These are phyloP conservation scores for Cenchrus fungigraminus DNA, from an alignment of 176 grass and related monocot species.

Conservation along the genomic window DNA sequence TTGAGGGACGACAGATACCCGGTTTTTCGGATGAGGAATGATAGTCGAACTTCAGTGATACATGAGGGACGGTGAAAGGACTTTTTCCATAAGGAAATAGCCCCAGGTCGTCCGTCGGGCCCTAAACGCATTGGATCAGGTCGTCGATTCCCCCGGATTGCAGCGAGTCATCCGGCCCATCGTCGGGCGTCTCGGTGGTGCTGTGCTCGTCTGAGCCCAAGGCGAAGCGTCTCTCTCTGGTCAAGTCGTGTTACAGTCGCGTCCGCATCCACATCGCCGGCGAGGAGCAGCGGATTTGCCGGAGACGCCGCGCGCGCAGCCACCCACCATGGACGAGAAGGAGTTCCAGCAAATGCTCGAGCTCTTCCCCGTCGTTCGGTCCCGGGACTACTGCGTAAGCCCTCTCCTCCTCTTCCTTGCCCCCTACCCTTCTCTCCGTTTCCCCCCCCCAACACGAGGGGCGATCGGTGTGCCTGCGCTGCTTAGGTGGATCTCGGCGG, in stretches of 20 bases:
- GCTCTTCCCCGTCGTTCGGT: conserved; percentile 84
- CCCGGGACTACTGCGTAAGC: conserved; percentile 79
- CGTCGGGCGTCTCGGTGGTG: neutral
- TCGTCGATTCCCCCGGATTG: neutral
- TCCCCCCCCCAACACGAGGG: neutral
- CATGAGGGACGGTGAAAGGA: too few relatives aligned
- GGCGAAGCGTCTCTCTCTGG: neutral
- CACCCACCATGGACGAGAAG: conserved; percentile 70
- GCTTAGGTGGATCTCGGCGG: neutral
- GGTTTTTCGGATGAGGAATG: too few relatives aligned
- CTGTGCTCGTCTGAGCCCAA: neutral
- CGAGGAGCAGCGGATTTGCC: neutral
- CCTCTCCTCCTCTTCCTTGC: neutral
- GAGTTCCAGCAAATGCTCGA: conserved; percentile 87
- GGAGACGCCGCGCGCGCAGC: neutral
- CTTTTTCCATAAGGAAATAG: too few relatives aligned
- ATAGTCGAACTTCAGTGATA: too few relatives aligned
- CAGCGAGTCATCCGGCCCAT: neutral
- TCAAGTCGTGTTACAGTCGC: neutral
- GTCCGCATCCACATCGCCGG: conserved; percentile 33
- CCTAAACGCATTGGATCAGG: neutral
- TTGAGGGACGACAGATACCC: too few relatives aligned
- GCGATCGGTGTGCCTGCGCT: neutral
- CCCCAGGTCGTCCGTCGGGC: neutral
- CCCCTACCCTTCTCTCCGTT: neutral